Evolutionary conservation across 2,329 filamentous ascomycete species (phyloP), one percentile per base, ranked within the genome.

Genomic region (Iodosphaeria phyllophila): DNA sequence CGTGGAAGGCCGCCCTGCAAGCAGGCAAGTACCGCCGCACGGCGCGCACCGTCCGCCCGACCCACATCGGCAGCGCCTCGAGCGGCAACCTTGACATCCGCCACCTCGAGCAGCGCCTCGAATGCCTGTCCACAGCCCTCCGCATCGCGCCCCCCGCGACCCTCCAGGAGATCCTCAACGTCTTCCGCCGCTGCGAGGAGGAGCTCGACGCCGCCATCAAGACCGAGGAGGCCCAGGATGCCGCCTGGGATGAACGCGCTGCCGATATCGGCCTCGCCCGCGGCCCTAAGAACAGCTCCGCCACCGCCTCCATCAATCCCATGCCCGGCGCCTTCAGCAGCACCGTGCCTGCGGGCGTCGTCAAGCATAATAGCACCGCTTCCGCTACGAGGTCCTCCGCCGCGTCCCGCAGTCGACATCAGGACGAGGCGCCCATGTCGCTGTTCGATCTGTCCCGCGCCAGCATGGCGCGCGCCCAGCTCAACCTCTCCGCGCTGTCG

Each of bases 71-170:
- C 22, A 69, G 66, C 16, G n/a, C n/a, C n/a, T 55, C 63, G 10
- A 68, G 56, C 39, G 60, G 63, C 36, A 63, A 72, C 46, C 50
- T 58, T 14, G 56, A 70, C 29, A 64, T 89, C 26, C 64, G 77
- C 16, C 71, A 79, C 35, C 54, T 89, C 1, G 76, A 86, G 38
- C 79, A 86, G 42, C 68, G 79, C 13, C 78, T 83, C 42, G 80
- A 86, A 38, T 75, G 83, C 18, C 56, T 91, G 3, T 71, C 75
- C 1, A 71, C 75, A 8, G 76, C 80, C 1, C 56, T 89, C 11
- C 63, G 79, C 6, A 64, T 84, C 24, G 77, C 78, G 0, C 80
- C 79, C 1, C 51, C 69, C 0, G 53, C 60, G 1, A 68, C 75
- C 8, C 58, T 89, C 1, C 71, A 77, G 30, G 75, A 82, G 34